Evolutionary conservation across 2,329 filamentous ascomycete species (phyloP), one percentile per base, ranked within the genome.

Genomic region (Venturiaceae sp.): DNA sequence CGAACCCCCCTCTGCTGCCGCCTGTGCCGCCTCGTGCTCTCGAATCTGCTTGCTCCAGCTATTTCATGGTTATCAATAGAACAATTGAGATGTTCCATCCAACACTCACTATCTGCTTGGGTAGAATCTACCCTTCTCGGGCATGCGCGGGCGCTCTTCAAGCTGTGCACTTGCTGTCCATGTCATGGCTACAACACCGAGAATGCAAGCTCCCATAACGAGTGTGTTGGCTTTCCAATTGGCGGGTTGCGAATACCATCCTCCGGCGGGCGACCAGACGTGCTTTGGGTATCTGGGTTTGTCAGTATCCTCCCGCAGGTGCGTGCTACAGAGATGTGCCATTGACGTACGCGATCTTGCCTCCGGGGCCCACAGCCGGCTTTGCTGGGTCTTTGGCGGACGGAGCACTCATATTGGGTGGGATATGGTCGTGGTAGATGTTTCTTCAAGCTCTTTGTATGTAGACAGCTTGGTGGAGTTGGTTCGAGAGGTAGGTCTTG

Each of bases 251-350:
- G 87, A 79, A 76, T 99, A 99, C 94, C 94, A 99, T 76, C 94
- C 94, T 82, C 94, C 94, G 64, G 92, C 81, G 62, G 94, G 94
- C 70, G 94, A 97, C 94, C 94, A 99, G 82, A 99, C 90, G 81
- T 99, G 92, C 82, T 96, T 96, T 74, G 91, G 92, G 77, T 96
- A 96, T 71, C 90, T 95, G 68, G 52, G n/a, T 65, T 16, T 14
- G 44, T 50, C 44, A 50, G 44, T 50, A 14, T 50, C 13, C 44
- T 69, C 61, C 57, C 9, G 9, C 11, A 50, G 9, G 36, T 13
- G 9, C 6, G 28, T 46, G 44, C 30, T 26, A 46, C 5, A 11
- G 46, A 26, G 53, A 11, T 6, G 36, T 14, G 33, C 21, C 53
- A 33, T 37, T 32, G 26, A 70, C 80, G 67, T 80, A 88, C 83